These are phyloP conservation scores for Isabelozyma pseudorhagii DNA, from an alignment of 805 yeast species.

Conservation along the genomic window DNA sequence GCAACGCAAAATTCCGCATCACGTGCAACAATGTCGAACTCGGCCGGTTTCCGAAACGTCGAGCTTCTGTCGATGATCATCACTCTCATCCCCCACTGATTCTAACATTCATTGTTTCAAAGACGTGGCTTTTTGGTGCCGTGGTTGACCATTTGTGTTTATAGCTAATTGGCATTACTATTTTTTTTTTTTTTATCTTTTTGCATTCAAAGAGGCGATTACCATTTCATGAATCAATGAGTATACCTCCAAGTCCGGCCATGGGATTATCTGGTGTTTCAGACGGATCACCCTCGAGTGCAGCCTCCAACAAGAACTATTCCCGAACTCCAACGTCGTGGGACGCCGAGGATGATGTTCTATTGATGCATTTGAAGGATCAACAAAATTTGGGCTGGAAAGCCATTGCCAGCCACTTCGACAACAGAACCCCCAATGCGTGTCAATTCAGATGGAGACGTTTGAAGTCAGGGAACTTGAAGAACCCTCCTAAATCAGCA, in stretches of 20 bases:
- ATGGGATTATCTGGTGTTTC: neutral
- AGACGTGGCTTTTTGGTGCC: too few relatives aligned
- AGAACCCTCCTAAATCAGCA: slow-evolving; percentile 42
- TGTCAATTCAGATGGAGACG: slow-evolving; percentile 48
- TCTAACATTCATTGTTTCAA: neutral
- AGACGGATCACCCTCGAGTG: neutral
- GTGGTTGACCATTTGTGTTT: neutral
- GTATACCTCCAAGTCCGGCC: neutral
- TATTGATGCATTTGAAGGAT: slow-evolving; percentile 45
- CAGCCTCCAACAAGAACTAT: slow-evolving; percentile 18
- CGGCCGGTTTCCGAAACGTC: neutral
- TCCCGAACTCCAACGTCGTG: slow-evolving; percentile 45
- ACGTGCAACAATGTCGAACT: neutral
- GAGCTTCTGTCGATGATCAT: neutral
- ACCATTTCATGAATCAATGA: neutral
- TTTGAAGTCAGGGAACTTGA: slow-evolving; percentile 41
- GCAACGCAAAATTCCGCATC: neutral
- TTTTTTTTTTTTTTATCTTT: too few relatives aligned
- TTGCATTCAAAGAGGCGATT: too few relatives aligned
- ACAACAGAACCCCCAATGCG: slow-evolving; percentile 45
- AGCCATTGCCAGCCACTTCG: slow-evolving; percentile 42
- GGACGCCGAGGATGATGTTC: slow-evolving; percentile 46
- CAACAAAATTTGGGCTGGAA: slow-evolving; percentile 47
- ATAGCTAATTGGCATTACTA: too few relatives aligned
- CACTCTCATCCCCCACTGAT: neutral